A percentile compares a stretch with the other conserved stretches of the same genome.
phyloP scores from a whole-genome alignment of 352 stramenopile species.

The Phytophthora melonis region DNA sequence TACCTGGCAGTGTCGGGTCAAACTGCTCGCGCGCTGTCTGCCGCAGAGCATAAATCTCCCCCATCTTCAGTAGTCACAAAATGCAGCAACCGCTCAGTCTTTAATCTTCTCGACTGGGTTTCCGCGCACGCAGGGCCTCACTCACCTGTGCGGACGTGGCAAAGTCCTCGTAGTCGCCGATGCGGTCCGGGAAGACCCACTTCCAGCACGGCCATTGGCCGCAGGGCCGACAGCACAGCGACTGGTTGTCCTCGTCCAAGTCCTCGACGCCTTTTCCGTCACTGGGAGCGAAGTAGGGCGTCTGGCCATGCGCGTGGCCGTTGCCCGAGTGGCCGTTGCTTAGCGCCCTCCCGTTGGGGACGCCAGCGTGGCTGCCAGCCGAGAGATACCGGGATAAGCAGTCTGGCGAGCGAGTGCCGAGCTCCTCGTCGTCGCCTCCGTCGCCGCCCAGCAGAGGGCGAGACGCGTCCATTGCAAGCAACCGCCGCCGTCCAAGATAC shows the following conservation, averaged over 20 bases:
- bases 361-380: slow-evolving; percentile 12
- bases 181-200: slow-evolving; percentile 64
- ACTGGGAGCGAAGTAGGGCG: slow-evolving; percentile 23
- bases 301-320: slow-evolving; percentile 8
- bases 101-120: not conserved
- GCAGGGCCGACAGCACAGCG: slow-evolving; percentile 38
- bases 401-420: slow-evolving; percentile 24
- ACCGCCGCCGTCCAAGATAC: slow-evolving; percentile 20
- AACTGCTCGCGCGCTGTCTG: slow-evolving; percentile 70
- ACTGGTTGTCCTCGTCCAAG: slow-evolving; percentile 22
- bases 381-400: slow-evolving; percentile 37
- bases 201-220: slow-evolving; percentile 69
- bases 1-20: slow-evolving; percentile 53
- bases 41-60: slow-evolving; percentile 68
- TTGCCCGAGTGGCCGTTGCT: slow-evolving; percentile 21
- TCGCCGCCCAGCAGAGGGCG: slow-evolving; percentile 58
- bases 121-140: not conserved
- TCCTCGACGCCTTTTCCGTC: slow-evolving; percentile 37
- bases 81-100: not conserved
- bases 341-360: slow-evolving; percentile 12
- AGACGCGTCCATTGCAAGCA: slow-evolving; percentile 53
- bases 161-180: slow-evolving; percentile 77
- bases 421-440: slow-evolving; percentile 32
- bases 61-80: slow-evolving; percentile 39
- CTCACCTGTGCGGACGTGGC: slow-evolving; percentile 45